Conservation (phyloP, 164 flowering plant genomes). For the Protea cynaroides region DNA sequence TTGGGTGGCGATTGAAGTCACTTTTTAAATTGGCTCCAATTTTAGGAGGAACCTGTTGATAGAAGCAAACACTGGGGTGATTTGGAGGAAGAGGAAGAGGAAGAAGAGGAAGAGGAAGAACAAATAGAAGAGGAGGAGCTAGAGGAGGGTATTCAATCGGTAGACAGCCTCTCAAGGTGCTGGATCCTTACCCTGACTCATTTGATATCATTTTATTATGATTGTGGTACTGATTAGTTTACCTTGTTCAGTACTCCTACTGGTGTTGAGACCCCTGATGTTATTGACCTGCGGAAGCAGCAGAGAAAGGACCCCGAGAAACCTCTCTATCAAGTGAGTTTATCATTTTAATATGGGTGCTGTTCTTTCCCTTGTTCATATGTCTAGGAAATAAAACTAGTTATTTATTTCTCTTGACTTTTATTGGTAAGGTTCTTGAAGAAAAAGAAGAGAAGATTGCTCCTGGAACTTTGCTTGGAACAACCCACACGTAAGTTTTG, state of each 20-base stretch:
- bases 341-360: not conserved
- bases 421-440: constrained; percentile 63
- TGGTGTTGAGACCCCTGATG: constrained; percentile 98
- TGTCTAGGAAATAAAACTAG: too few species aligned
- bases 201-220: not conserved
- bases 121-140: constrained; percentile 73
- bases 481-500: constrained; percentile 71
- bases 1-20: too few species aligned
- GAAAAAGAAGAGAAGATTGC: constrained; percentile 88
- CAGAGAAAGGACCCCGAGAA: constrained; percentile 96
- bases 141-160: constrained; percentile 85
- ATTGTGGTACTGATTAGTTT: not conserved
- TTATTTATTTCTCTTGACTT: not conserved
- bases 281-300: constrained; percentile 95
- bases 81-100: constrained; percentile 93
- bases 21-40: not conserved
- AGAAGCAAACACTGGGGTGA: constrained; percentile 99
- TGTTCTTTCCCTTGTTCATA: not conserved
- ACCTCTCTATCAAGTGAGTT: constrained; percentile 82
- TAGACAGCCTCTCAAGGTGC: constrained; percentile 92
- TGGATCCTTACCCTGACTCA: not conserved
- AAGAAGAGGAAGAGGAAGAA: constrained; percentile 76
- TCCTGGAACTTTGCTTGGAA: constrained; percentile 85
- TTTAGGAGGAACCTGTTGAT: constrained; percentile 96
- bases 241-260: constrained; percentile 69